Percentiles rank a stretch among this genome's conserved stretches.
Conservation (phyloP, 2,329 filamentous ascomycete genomes). For the Raffaelea albimanens region DNA sequence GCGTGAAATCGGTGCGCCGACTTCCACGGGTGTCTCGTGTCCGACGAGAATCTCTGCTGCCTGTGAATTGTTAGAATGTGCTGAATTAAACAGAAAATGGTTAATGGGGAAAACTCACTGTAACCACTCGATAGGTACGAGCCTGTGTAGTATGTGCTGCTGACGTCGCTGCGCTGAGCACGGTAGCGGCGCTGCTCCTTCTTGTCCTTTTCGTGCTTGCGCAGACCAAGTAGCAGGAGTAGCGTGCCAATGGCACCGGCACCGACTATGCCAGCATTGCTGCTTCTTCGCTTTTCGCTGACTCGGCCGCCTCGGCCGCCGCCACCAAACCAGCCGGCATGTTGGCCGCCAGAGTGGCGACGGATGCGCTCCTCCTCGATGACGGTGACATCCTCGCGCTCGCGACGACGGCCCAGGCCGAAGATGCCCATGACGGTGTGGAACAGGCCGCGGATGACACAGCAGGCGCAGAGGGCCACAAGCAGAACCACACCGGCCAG, state of each 20-base stretch:
- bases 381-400: slow-evolving; percentile 32
- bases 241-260: slow-evolving; percentile 41
- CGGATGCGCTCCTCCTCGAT: slow-evolving; percentile 51
- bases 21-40: slow-evolving; percentile 13
- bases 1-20: slow-evolving; percentile 18
- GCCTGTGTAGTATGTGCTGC: slow-evolving; percentile 45
- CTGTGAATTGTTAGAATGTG: slow-evolving; percentile 20
- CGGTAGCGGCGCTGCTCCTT: slow-evolving; percentile 30
- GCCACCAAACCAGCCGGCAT: slow-evolving; percentile 47
- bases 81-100: background rate
- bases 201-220: slow-evolving; percentile 39
- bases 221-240: slow-evolving; percentile 43
- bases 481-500: slow-evolving; percentile 59
- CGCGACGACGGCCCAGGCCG: slow-evolving; percentile 43
- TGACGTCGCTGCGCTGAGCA: slow-evolving; percentile 32
- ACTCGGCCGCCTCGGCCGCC: slow-evolving; percentile 30
- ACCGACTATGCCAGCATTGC: slow-evolving; percentile 42
- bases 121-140: slow-evolving; percentile 41
- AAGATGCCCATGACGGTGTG: slow-evolving; percentile 50
- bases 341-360: slow-evolving; percentile 36
- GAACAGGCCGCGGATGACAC: slow-evolving; percentile 55
- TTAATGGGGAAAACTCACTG: slow-evolving; percentile 33
- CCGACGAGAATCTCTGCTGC: slow-evolving; percentile 24
- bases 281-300: slow-evolving; percentile 39
- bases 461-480: slow-evolving; percentile 65